These are phyloP conservation scores for Prunus salicina DNA, from an alignment of 306 rosid genomes.

Conservation along the genomic window DNA sequence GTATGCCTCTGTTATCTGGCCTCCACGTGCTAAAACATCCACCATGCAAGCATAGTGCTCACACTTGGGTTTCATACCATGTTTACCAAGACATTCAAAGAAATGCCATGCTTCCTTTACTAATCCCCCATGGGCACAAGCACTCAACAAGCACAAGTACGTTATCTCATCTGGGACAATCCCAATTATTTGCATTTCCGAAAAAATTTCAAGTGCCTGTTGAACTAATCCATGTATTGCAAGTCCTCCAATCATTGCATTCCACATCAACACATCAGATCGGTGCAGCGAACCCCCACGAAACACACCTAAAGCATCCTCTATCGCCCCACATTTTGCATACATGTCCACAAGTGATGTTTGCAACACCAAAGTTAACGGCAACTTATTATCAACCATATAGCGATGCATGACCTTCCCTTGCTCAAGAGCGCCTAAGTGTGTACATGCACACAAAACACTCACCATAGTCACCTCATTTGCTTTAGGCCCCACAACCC, in stretches of 20 bases:
- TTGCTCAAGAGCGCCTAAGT: conserved; percentile 67
- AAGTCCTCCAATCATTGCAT: conserved; percentile 76
- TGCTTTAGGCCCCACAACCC: not conserved
- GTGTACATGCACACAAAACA: conserved; percentile 67
- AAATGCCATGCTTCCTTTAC: conserved; percentile 71
- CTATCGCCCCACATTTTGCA: conserved; percentile 77
- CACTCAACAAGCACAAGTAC: conserved; percentile 68
- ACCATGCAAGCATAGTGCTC: conserved; percentile 85
- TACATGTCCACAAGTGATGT: conserved; percentile 88
- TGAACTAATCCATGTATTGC: conserved; percentile 66
- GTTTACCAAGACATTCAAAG: conserved; percentile 50
- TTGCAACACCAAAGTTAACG: conserved; percentile 48
- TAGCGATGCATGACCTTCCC: conserved; percentile 55
- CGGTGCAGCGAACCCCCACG: conserved; percentile 28
- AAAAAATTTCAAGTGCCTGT: conserved; percentile 49
- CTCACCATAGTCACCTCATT: conserved; percentile 30
- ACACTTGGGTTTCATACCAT: conserved; percentile 46
- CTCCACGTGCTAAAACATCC: conserved; percentile 70
- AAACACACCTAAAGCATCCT: conserved; percentile 62
- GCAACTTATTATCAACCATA: conserved; percentile 46
- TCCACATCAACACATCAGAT: conserved; percentile 74
- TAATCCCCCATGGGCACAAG: conserved; percentile 78
- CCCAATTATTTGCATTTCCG: conserved; percentile 56
- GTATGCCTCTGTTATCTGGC: conserved; percentile 55
- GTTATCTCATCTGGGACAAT: conserved; percentile 68